Evolutionary conservation across 768 basidiomycete species (phyloP).

Genomic region (Lanmaoa pseudosensibilis): DNA sequence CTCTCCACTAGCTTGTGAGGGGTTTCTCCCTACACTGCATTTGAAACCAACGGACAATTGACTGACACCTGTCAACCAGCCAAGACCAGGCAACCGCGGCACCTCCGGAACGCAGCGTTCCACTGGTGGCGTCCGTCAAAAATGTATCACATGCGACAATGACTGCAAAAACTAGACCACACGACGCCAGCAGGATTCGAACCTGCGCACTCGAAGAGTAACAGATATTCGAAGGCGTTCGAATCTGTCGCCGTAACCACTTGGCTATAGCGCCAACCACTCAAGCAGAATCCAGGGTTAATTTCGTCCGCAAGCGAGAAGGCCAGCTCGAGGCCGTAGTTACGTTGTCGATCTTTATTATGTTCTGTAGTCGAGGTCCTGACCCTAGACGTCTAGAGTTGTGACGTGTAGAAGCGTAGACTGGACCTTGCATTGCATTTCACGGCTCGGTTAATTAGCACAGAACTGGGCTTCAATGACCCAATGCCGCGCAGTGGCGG

Average conservation of each 20-base stretch:
- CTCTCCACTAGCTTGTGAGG: too few relatives aligned
- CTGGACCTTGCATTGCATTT: too few relatives aligned
- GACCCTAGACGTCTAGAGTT: too few relatives aligned
- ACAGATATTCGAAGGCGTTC: slow-evolving; percentile 49
- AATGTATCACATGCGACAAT: not conserved
- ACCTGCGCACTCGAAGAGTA: slow-evolving; percentile 69
- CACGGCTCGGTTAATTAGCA: not conserved
- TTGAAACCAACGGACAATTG: not conserved
- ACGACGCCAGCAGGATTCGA: slow-evolving; percentile 67
- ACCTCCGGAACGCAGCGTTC: not conserved
- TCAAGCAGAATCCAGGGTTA: too few relatives aligned
- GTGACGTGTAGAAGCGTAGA: too few relatives aligned
- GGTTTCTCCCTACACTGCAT: too few relatives aligned
- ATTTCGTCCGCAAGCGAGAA: too few relatives aligned
- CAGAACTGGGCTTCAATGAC: not conserved
- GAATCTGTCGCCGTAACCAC: slow-evolving; percentile 79
- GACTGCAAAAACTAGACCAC: slow-evolving; percentile 17
- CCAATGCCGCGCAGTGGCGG: not conserved
- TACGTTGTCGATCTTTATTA: too few relatives aligned
- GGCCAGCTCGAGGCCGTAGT: too few relatives aligned
- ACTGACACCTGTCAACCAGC: not conserved
- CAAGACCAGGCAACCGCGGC: not conserved
- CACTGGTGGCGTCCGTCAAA: too few relatives aligned
- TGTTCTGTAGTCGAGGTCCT: too few relatives aligned
- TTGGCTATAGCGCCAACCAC: slow-evolving; percentile 63